phyloP scores from a whole-genome alignment of 2,329 filamentous ascomycete species.

The Cladosporium austrohemisphaericum region DNA sequence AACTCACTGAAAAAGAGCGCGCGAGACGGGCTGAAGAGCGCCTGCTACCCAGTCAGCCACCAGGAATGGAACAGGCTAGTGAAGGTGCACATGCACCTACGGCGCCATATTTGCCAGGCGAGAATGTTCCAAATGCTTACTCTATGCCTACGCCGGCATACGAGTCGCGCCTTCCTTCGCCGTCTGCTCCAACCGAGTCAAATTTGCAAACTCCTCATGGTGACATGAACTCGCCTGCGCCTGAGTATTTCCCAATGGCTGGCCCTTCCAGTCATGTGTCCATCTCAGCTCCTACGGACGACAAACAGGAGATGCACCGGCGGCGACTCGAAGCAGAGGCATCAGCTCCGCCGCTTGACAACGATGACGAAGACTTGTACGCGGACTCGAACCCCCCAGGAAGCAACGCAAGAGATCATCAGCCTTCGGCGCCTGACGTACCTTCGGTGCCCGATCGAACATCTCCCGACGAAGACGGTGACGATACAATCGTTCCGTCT shows the following conservation, averaged over 20 bases:
- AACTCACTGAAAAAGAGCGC: slow-evolving; percentile 76
- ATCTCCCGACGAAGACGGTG: not conserved
- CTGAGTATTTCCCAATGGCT: slow-evolving; percentile 14
- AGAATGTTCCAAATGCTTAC: slow-evolving; percentile 16
- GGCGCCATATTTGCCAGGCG: slow-evolving; percentile 28
- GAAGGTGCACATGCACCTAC: slow-evolving; percentile 33
- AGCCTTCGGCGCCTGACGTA: not conserved
- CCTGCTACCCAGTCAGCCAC: slow-evolving; percentile 76
- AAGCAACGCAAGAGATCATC: not conserved
- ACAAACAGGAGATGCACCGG: slow-evolving; percentile 73
- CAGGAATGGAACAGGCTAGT: slow-evolving; percentile 36
- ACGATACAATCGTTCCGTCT: not conserved
- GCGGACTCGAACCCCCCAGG: not conserved
- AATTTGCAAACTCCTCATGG: not conserved
- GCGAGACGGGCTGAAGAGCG: slow-evolving; percentile 72
- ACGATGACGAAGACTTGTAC: not conserved
- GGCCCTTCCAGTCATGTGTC: slow-evolving; percentile 8
- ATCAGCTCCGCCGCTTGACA: slow-evolving; percentile 36
- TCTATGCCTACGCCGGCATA: slow-evolving; percentile 8
- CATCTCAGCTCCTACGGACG: slow-evolving; percentile 50
- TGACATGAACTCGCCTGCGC: slow-evolving; percentile 20
- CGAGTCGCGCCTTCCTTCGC: not conserved
- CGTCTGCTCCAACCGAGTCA: not conserved
- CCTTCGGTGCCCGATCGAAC: slow-evolving; percentile 1
- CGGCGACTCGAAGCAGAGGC: slow-evolving; percentile 39